Evolutionary conservation across 1,284 basidiomycete species (phyloP), one percentile per base, ranked within the genome.

Genomic region (Ceratobasidium papillatum): DNA sequence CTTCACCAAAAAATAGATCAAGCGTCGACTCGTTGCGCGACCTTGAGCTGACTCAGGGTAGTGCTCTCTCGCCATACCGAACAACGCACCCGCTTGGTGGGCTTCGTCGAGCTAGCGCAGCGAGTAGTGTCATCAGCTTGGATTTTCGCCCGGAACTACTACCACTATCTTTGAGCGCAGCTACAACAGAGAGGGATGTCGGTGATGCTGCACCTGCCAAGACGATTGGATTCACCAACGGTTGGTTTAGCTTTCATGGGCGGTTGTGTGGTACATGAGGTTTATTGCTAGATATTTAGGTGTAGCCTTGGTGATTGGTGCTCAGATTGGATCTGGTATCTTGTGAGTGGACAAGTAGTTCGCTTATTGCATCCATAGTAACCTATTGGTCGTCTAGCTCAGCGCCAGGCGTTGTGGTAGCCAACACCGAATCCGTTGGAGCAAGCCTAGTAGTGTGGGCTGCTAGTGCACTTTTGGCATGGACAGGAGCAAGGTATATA

Each of bases 321-420:
- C 90, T 76, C 94, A 96, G 88, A 94, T 96, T 81, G 95, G 95
- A 36, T 94, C 93, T 14, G 95, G 95, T 25, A 97, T 98, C 77
- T 98, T 98, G 93, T 94, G 80, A 78, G 88, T 64, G 36, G 12
- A 49, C 62, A 9, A 38, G 49, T 30, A 14, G 22, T 52, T 76
- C 34, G 69, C 3, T 43, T 41, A 47, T n/a, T 38, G 19, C 54
- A 45, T 25, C 51, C 9, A 45, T 43, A 64, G 36, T 25, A 43
- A 58, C 47, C 25, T 43, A 1, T n/a, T 3, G 51, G 41, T 22
- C 45, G n/a, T 22, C 5, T 73, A 94, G 92, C 83, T 95, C 94
- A 0, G 94, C 93, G 0, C 95, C 95, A 0, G 95, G 94, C 27
- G 90, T 96, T n/a, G 90, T 98, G 0, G 89, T 96, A 36, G 91